Percentiles rank a stretch among this genome's conserved stretches.
Evolutionary conservation across 805 yeast species (phyloP).

Genomic region (Blastobotrys muscicola): DNA sequence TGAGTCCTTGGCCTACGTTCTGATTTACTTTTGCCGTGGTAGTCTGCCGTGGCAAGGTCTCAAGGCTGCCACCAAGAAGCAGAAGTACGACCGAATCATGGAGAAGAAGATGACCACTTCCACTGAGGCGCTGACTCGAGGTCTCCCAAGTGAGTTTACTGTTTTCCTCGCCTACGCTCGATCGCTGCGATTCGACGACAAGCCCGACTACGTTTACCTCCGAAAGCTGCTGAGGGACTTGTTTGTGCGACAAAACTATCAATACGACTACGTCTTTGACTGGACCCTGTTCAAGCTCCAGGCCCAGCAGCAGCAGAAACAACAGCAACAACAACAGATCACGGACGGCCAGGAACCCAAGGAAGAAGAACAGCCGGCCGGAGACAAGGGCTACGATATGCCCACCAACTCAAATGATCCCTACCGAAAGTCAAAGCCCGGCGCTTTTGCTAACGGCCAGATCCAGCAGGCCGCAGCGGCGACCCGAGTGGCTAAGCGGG

Average conservation of each 20-base stretch:
- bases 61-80: slow-evolving; percentile 93
- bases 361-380: no score
- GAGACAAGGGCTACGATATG: not conserved
- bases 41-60: slow-evolving; percentile 98
- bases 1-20: slow-evolving; percentile 88
- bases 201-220: slow-evolving; percentile 86
- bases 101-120: slow-evolving; percentile 91
- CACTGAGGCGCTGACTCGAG: slow-evolving; percentile 76
- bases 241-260: slow-evolving; percentile 77
- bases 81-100: slow-evolving; percentile 91
- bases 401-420: not conserved
- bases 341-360: not conserved
- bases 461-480: not conserved
- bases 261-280: slow-evolving; percentile 90
- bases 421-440: not conserved
- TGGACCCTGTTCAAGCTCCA: slow-evolving; percentile 83
- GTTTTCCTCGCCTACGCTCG: slow-evolving; percentile 83
- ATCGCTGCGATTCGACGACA: slow-evolving; percentile 87
- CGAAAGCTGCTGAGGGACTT: slow-evolving; percentile 85
- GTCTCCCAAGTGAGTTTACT: slow-evolving; percentile 84
- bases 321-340: slow-evolving; percentile 6
- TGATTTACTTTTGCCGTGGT: slow-evolving; percentile 90
- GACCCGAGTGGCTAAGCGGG: no score
- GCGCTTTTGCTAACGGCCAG: not conserved
- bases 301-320: slow-evolving; percentile 7